Evolutionary conservation across 352 stramenopile species (phyloP).

Genomic region (Globisporangium spinosum): DNA sequence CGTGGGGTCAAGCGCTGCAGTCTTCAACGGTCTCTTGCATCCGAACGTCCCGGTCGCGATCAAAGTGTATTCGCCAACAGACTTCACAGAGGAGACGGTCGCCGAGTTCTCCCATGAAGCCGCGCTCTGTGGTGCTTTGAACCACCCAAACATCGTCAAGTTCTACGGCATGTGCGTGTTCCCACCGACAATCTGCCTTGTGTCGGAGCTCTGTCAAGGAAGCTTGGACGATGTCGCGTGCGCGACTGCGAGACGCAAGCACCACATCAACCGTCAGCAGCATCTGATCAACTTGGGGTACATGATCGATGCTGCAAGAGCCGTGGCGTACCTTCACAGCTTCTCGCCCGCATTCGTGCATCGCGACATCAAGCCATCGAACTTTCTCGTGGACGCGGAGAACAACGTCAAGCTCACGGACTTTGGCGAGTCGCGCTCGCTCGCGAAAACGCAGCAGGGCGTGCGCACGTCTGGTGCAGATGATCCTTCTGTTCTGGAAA

Average conservation of each 20-base stretch:
- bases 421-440: conserved; percentile 57
- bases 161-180: conserved; percentile 85
- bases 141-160: conserved; percentile 78
- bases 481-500: background rate
- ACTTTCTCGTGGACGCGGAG: conserved; percentile 70
- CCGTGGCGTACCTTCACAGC: conserved; percentile 68
- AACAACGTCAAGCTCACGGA: conserved; percentile 75
- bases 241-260: conserved; percentile 17
- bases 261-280: conserved; percentile 30
- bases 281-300: conserved; percentile 51
- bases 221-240: conserved; percentile 39
- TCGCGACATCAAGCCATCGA: conserved; percentile 71
- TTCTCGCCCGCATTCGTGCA: conserved; percentile 71
- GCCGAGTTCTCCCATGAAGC: conserved; percentile 80
- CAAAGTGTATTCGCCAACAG: conserved; percentile 58
- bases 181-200: conserved; percentile 66
- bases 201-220: conserved; percentile 53
- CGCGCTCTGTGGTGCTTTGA: conserved; percentile 58
- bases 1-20: conserved; percentile 37
- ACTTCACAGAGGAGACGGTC: conserved; percentile 60
- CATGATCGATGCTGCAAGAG: conserved; percentile 58
- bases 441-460: conserved; percentile 7
- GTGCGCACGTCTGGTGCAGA: background rate
- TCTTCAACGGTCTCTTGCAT: conserved; percentile 44
- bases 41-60: conserved; percentile 25